Percentiles rank a stretch among this genome's conserved stretches.
These are phyloP conservation scores for Cyclocybe aegerita DNA, from an alignment of 768 basidiomycete genomes.

Conservation along the genomic window DNA sequence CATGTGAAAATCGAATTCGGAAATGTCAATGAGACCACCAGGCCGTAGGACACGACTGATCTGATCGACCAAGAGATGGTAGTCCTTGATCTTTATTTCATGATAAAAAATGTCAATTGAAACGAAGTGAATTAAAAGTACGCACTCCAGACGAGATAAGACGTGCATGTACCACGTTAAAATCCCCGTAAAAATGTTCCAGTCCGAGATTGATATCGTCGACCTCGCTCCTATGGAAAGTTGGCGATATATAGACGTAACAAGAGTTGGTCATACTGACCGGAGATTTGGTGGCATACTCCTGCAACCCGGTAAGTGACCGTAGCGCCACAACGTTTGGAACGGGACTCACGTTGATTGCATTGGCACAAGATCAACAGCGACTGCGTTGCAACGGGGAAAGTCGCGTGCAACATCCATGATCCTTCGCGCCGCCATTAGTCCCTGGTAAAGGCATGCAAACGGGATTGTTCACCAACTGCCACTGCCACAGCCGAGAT, in stretches of 20 bases:
- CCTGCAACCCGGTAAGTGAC: constrained; percentile 32
- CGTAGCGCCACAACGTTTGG: constrained; percentile 3
- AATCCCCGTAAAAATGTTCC: constrained; percentile 78
- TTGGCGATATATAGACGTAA: constrained; percentile 5
- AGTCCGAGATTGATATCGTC: constrained; percentile 85
- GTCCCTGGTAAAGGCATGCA: constrained; percentile 11
- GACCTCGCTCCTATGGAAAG: constrained; percentile 63
- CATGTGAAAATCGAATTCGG: constrained; percentile 70
- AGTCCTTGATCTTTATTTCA: constrained; percentile 63
- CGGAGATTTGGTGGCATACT: constrained; percentile 71
- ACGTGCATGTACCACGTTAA: constrained; percentile 73
- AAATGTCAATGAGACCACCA: constrained; percentile 62
- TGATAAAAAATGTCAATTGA: constrained; percentile 13
- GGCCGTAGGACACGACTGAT: constrained; percentile 67
- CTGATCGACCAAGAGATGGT: constrained; percentile 60
- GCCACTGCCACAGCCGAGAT: constrained; percentile 81
- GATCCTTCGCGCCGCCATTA: constrained; percentile 50
- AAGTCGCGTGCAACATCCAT: constrained; percentile 73
- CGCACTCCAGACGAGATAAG: constrained; percentile 74
- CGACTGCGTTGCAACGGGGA: constrained; percentile 65
- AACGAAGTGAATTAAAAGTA: constrained; percentile 9
- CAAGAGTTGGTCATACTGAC: constrained; percentile 30
- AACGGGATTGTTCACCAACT: constrained; percentile 51
- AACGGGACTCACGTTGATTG: constrained; percentile 54
- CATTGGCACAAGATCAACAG: constrained; percentile 82